Base-by-base conservation (phyloP, 306 rosid genomes). In the Quercus suber region DNA sequence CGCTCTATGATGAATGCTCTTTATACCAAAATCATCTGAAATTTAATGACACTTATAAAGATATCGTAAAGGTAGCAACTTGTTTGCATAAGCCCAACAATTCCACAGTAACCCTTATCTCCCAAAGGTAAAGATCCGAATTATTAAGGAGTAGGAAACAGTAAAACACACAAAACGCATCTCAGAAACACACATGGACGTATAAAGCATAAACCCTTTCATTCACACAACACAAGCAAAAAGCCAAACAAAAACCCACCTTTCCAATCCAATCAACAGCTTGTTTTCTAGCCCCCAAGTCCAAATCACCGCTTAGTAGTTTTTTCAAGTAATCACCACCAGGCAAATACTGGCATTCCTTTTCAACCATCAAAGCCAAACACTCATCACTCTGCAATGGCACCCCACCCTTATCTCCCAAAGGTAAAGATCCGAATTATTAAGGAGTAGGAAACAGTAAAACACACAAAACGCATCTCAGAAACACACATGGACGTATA, bases 191-290 rank as follows among this genome's bases (percentile, higher is more conserved):
- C 67, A 21, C 18, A 60, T 11, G 33, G 67, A 60, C 15, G 33
- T 21, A 60, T 60, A 60, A 23, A 60, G 45, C 45, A 37, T 37
- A 37, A 37, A 37, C 45, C 14, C 51, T 19, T 68, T 67, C 17
- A 68, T 33, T 35, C 52, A 68, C 4, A 21, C 6, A 83, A 67
- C 4, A 21, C 1, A 83, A 70, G 76, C 33, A 43, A 27, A 74
- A 45, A 59, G 13, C 76, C 82, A 77, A 61, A 45, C 69, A 23
- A 21, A 69, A 64, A 63, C 87, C 73, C 78, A 96, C 99, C 99
- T 93, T 88, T 59, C 49, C 73, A 84, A 96, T 96, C 98, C 99
- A 96, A 88, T 87, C 92, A 82, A 91, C 86, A 53, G 96, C 92
- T 56, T 90, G 91, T 21, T 79, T 84, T 86, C 98, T 89, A 21